These are phyloP conservation scores for Nakazawaea ernobii DNA, from an alignment of 805 yeast genomes.

Conservation along the genomic window DNA sequence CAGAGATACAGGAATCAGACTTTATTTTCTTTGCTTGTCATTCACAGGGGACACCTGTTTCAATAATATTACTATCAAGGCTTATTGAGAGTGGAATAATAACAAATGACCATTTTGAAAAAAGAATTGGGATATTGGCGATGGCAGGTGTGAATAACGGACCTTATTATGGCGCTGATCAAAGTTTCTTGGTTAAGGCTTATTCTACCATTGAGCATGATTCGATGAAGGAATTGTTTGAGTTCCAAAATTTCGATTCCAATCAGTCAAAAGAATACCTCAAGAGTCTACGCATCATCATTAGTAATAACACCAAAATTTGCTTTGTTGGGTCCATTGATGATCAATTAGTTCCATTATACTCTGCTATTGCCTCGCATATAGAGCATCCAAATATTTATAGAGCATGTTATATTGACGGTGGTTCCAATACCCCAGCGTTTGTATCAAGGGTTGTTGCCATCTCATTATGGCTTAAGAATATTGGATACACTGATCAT, in stretches of 20 bases:
- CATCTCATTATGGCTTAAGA: slow-evolving; percentile 66
- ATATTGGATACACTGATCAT: slow-evolving; percentile 77
- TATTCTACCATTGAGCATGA: slow-evolving; percentile 88
- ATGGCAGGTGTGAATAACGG: slow-evolving; percentile 98
- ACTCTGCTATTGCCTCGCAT: slow-evolving; percentile 80
- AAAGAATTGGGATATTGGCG: slow-evolving; percentile 66
- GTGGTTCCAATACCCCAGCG: slow-evolving; percentile 68
- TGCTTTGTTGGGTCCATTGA: slow-evolving; percentile 85
- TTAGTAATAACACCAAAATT: slow-evolving; percentile 68
- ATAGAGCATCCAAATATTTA: slow-evolving; percentile 84
- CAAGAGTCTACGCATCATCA: slow-evolving; percentile 57
- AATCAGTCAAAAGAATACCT: slow-evolving; percentile 66
- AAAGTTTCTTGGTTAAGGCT: slow-evolving; percentile 76
- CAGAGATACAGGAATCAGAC: slow-evolving; percentile 51
- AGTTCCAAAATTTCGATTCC: slow-evolving; percentile 74
- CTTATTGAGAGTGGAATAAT: slow-evolving; percentile 58
- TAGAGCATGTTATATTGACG: slow-evolving; percentile 86
- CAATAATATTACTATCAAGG: slow-evolving; percentile 70
- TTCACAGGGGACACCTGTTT: slow-evolving; percentile 94
- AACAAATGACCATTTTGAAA: slow-evolving; percentile 27
- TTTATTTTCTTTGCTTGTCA: slow-evolving; percentile 89
- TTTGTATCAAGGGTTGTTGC: slow-evolving; percentile 73
- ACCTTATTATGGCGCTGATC: slow-evolving; percentile 88
- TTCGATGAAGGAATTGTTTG: slow-evolving; percentile 79
- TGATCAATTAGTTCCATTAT: slow-evolving; percentile 91